Conservation (phyloP, 768 basidiomycete genomes). For the Mycena maculata region DNA sequence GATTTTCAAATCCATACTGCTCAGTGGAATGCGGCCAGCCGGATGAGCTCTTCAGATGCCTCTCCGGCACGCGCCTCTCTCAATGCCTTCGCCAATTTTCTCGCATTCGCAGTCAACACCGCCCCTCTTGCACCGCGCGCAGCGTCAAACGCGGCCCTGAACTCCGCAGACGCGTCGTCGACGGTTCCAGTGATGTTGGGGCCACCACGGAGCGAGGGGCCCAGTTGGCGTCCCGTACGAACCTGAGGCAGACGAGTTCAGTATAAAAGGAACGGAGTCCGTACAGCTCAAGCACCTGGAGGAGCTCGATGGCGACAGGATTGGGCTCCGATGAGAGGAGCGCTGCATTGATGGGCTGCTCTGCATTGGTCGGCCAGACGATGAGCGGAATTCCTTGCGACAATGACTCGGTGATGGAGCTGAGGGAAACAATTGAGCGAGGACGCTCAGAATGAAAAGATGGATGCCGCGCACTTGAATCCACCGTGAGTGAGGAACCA, state of each 20-base stretch:
- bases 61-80: background rate
- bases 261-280: background rate
- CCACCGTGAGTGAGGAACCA: slow-evolving; percentile 23
- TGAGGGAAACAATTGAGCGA: background rate
- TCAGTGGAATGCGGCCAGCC: slow-evolving; percentile 1
- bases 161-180: background rate
- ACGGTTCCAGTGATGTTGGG: background rate
- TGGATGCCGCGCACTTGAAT: slow-evolving; percentile 2
- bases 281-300: background rate
- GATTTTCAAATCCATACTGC: too few relatives aligned
- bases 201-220: slow-evolving; percentile 5
- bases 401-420: slow-evolving; percentile 11
- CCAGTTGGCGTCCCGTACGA: slow-evolving; percentile 1
- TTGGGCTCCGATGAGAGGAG: background rate
- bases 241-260: background rate
- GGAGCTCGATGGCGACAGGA: slow-evolving; percentile 13
- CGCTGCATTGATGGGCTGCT: slow-evolving; percentile 15
- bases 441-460: background rate
- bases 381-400: slow-evolving; percentile 13
- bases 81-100: background rate
- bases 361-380: slow-evolving; percentile 13
- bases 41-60: background rate
- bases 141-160: background rate
- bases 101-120: background rate
- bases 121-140: background rate